phyloP scores from a whole-genome alignment of 2,329 filamentous ascomycete species.

The Zymoseptoria brevis region DNA sequence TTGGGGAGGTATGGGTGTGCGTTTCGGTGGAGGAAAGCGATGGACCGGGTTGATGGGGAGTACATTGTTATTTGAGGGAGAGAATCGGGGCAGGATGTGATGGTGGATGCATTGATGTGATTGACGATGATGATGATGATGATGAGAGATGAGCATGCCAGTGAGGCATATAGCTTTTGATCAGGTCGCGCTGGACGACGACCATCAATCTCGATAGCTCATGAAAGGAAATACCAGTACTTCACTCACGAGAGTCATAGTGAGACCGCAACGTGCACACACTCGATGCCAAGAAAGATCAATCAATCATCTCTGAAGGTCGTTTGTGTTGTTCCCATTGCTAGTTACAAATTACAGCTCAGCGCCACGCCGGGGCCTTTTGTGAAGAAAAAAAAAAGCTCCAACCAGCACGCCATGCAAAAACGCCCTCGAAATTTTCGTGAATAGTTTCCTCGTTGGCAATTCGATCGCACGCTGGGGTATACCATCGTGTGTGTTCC shows the following conservation, averaged over 20 bases:
- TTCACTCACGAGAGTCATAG: background rate
- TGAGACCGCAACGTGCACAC: background rate
- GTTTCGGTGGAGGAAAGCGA: conserved; percentile 45
- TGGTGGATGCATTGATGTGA: background rate
- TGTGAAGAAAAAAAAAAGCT: background rate
- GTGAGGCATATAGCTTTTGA: background rate
- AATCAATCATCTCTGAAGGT: background rate
- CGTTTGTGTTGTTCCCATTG: background rate
- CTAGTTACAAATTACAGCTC: conserved; percentile 10
- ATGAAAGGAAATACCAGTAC: background rate
- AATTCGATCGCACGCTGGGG: conserved; percentile 17
- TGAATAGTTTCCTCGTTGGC: background rate
- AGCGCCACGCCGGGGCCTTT: conserved; percentile 6
- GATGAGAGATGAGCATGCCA: background rate
- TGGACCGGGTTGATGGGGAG: conserved; percentile 44
- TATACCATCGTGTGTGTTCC: conserved; percentile 13
- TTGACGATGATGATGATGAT: background rate
- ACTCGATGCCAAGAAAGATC: background rate
- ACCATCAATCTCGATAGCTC: background rate
- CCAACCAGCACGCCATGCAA: background rate
- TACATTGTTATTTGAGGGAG: conserved; percentile 42
- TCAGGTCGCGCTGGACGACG: background rate
- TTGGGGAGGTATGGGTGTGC: conserved; percentile 29
- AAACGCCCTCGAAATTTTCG: background rate
- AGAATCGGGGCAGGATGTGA: background rate